Base-by-base conservation (phyloP, 345 rosid genomes). In the Gossypium australe region DNA sequence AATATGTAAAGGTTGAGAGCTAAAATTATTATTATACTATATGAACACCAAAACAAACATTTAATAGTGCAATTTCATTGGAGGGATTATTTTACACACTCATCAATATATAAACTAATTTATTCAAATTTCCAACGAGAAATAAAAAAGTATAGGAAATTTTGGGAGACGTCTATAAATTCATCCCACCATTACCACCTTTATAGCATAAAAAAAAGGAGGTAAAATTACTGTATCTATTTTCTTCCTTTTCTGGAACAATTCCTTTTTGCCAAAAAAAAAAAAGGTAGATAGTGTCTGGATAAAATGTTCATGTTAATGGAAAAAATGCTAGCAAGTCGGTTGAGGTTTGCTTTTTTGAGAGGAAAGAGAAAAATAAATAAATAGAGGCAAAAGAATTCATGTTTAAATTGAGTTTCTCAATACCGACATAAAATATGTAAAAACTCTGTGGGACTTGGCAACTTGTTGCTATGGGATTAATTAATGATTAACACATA, bases 391-490 rank as follows among this genome's bases (percentile, higher is more conserved):
- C 4, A 52, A 55, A 57, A 22, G 82, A 64, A 61, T 20, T 79
- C 76, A 34, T 71, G 45, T 79, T 71, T 65, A 76, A 79, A 70
- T 79, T 79, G 79, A 57, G 55, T 18, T 48, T 79, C 43, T 51
- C 4, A 2, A 7, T 38, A 57, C 74, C 79, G 64, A 75, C 76
- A 22, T 10, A 6, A 12, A 67, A 45, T 2, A 18, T 66, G 20
- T 18, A 11, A 63, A n/a, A 25, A 24, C 14, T 27, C 18, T 7
- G 2, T 18, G 47, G 14, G 18, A 52, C 34, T 34, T 14, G 58
- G 2, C 14, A 72, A 59, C 18, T 58, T 61, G 24, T 62, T 67
- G 38, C 47, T 16, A 34, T 48, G 20, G 1, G 7, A 38, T 55
- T 48, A 47, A 72, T 73, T 47, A 47, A 55, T 16, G 49, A 53